Evolutionary conservation across 805 yeast species (phyloP), one percentile per base, ranked within the genome.

Genomic region (Ogataea corticis): DNA sequence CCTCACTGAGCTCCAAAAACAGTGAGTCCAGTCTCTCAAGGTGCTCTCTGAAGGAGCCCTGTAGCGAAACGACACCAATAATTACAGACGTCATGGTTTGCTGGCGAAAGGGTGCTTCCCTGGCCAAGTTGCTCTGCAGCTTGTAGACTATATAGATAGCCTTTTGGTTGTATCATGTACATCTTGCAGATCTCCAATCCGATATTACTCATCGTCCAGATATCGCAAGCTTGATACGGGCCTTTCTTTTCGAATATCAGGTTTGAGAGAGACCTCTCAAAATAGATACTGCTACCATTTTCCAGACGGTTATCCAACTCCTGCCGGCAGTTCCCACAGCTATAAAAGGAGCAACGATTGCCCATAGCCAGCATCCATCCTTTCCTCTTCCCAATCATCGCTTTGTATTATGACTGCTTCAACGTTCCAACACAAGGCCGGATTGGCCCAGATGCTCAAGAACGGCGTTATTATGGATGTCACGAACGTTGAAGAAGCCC

Each of bases 361-460:
- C n/a, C n/a, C n/a, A n/a, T n/a, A n/a, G n/a, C 25, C 25, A 21
- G 9, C 9, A 6, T 21, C 25, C 25, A 5, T 9, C 25, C 25
- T 21, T 21, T 21, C 25, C 9, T 21, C 7, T 28, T 28, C 31
- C n/a, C 7, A 28, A 28, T 25, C 11, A 25, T 25, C 28, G 11
- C 28, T 11, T 25, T 25, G 7, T 25, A n/a, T n/a, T 15, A 14
- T 16, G 18, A 7, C 18, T 6, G 18, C 18, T 15, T 37, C 40
- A 2, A 55, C 70, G 12, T 73, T 73, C 58, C 69, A 80, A 59
- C 74, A 84, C 45, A 86, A 87, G 66, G 79, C 87, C 38, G 94
- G 92, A 12, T 72, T 87, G 63, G 94, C 95, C 48, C 90, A 86
- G 66, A 87, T 86, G 94, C 75, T 87, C 49, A 87, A 86, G 62